These are phyloP conservation scores for Spizellomyces punctatus DNA, from an alignment of 192 early-diverging fungal genomes.

Conservation along the genomic window DNA sequence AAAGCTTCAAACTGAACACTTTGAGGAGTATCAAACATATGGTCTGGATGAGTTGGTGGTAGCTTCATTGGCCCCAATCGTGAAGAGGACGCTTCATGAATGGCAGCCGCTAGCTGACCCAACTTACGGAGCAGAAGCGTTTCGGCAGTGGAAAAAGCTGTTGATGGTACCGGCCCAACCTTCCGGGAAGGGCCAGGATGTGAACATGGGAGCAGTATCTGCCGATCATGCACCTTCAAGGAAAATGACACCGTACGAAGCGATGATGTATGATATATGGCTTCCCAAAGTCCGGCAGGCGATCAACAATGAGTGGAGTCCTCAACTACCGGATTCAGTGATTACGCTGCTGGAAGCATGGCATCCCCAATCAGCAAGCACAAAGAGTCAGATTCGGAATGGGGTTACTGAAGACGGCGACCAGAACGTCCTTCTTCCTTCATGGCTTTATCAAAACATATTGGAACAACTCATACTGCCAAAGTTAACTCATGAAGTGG, in stretches of 20 bases:
- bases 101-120: constrained; percentile 75
- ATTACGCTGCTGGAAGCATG: constrained; percentile 73
- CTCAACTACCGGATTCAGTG: constrained; percentile 65
- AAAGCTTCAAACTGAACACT: constrained; percentile 56
- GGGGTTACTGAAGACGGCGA: constrained; percentile 5
- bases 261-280: constrained; percentile 76
- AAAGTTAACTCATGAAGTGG: constrained; percentile 67
- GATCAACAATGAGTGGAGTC: constrained; percentile 79
- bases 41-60: constrained; percentile 70
- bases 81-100: constrained; percentile 48
- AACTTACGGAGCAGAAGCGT: constrained; percentile 46
- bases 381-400: too few relatives aligned
- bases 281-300: constrained; percentile 74
- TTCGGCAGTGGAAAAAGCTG: constrained; percentile 62
- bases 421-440: constrained; percentile 53
- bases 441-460: constrained; percentile 74
- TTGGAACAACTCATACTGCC: constrained; percentile 80
- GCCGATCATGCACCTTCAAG: neutral
- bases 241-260: constrained; percentile 77
- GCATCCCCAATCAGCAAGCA: constrained; percentile 32
- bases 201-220: neutral
- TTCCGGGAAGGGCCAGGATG: constrained; percentile 1
- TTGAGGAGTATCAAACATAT: constrained; percentile 57
- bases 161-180: constrained; percentile 39
- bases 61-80: constrained; percentile 55